Evolutionary conservation across 75 land plant genomes (phyloP), one percentile per base, ranked within the genome.

Genomic region (Pinus albicaulis): DNA sequence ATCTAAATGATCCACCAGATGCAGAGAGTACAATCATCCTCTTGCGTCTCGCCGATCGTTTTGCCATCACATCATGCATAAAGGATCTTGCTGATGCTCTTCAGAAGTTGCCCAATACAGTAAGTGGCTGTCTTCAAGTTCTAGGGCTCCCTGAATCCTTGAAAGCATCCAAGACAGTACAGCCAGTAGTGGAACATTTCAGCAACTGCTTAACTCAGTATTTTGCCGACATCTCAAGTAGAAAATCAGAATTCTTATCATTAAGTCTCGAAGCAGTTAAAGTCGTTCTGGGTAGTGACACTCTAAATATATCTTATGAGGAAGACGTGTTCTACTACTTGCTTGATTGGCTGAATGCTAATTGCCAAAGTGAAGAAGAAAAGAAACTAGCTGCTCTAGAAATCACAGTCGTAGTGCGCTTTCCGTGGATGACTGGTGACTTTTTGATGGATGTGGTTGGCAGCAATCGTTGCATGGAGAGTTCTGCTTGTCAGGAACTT

Each of bases 341-440:
- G 26, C 75, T 76, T 15, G 85, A 83, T 53, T 83, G 85, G 85
- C 55, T 83, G 36, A 78, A 83, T 23, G 81, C 73, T 56, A 83
- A 83, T 41, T 79, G 76, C 57, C 84, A 62, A 24, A 69, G 36
- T 19, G 20, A 59, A 7, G 63, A 79, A 41, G 76, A 79, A 66
- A 73, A 74, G 34, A 66, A 57, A 22, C 66, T 24, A 7, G 81
- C 78, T 20, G 78, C 82, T 5, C 78, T 59, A 68, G 74, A 83
- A 56, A 48, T 80, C 13, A 44, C 74, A 10, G 78, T 28, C 5
- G 82, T 83, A 41, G 73, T 83, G 23, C 83, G 85, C 24, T 83
- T 80, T 74, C 85, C 85, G 12, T 83, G 85, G 85, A 75, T 80
- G 74, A 80, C 78, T 52, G 85, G 85, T 14, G 85, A 83, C 71